Percentiles rank a stretch among this genome's conserved stretches.
These are phyloP conservation scores for Petunia secreta DNA, from an alignment of 257 asterid species.

Conservation along the genomic window DNA sequence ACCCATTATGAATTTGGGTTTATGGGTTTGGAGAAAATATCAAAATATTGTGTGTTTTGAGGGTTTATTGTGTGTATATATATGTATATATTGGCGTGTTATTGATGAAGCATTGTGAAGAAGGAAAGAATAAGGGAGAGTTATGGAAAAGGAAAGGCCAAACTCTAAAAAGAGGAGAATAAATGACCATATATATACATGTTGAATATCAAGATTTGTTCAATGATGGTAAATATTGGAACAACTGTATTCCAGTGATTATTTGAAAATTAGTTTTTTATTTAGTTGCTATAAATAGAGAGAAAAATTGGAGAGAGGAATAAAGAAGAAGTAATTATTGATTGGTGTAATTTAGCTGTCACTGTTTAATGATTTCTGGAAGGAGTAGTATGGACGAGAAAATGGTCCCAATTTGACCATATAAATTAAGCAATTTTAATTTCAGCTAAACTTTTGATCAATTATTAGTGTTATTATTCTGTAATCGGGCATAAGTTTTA, in stretches of 20 bases:
- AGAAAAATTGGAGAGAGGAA: not conserved
- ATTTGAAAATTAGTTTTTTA: not conserved
- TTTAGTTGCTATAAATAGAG: not conserved
- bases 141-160: conserved; percentile 32
- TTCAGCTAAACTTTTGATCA: too few species aligned
- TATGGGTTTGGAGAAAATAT: not conserved
- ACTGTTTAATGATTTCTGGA: not conserved
- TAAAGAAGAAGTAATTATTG: not conserved
- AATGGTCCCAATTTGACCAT: too few species aligned
- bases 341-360: not conserved
- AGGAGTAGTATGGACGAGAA: not conserved
- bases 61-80: too few species aligned
- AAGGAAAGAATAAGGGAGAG: conserved; percentile 12
- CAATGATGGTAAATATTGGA: not conserved
- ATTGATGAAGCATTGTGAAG: not conserved
- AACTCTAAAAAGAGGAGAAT: conserved; percentile 30
- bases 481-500: too few species aligned
- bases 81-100: not conserved
- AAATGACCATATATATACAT: conserved; percentile 11
- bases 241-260: not conserved
- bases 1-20: conserved; percentile 7
- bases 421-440: too few species aligned
- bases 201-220: conserved; percentile 25
- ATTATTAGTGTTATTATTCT: too few species aligned
- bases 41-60: too few species aligned